Base-by-base conservation (phyloP, 345 rosid genomes). In the Citrus unshiu region DNA sequence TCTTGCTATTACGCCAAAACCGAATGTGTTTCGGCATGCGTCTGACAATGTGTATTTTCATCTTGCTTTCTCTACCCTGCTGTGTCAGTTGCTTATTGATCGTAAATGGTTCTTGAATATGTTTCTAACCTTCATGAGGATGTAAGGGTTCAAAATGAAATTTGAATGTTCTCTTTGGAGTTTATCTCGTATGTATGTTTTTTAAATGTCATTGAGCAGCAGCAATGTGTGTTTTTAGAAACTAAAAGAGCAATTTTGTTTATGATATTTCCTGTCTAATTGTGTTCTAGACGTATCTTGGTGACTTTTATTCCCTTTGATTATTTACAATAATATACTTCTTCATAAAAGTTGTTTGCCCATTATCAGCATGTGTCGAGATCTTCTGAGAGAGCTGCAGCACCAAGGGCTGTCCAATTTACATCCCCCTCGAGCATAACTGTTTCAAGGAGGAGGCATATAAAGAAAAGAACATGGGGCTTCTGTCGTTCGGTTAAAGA, bases 401-500 rank as follows among this genome's bases (percentile, higher is more conserved):
- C 69, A 18, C 73, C 84, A 39, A 77, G 71, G 71, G 27, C 70
- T 32, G 49, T 77, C 29, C 81, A 56, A 10, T 70, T 80, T 12
- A 19, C 80, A 35, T 73, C 61, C n/a, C 76, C 88, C 34, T 78
- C 40, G 30, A 72, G 79, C 43, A 61, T 49, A 67, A 56, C 54
- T 76, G 67, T 76, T 62, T 71, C 81, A 29, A 70, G 70, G 75
- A 67, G 70, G 75, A 68, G 75, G 57, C 54, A 25, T 18, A 13
- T 74, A 69, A 83, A 69, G 79, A 77, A 67, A 79, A 81, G 81
- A 78, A 83, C 78, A 78, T 64, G 68, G 76, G 84, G 75, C 22
- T 9, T 71, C 19, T 80, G 83, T 78, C 84, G 83, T 81, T 81
- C 85, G 37, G 85, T 81, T 46, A 85, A 82, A 9, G 89, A 89